Conservation (phyloP, 371 early-diverging fungal genomes). For the Mucor mucedo region DNA sequence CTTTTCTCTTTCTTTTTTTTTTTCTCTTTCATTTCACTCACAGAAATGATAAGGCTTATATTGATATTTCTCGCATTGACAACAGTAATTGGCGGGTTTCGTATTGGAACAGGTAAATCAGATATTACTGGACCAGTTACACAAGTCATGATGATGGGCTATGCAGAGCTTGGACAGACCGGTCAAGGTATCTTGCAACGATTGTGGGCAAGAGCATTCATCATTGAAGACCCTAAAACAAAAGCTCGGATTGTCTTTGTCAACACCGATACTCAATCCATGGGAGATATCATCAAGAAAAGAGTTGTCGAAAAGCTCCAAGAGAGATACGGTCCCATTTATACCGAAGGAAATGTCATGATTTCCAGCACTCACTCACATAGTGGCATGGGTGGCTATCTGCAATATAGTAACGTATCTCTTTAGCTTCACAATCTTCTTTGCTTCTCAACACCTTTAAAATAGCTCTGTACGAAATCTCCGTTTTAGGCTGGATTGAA, state of each 20-base stretch:
- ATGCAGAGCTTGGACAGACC: constrained; percentile 57
- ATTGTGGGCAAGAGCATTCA: constrained; percentile 59
- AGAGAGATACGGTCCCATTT: constrained; percentile 28
- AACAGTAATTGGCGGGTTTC: constrained; percentile 10
- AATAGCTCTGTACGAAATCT: constrained; percentile 42
- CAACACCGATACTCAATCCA: constrained; percentile 56
- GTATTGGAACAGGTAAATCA: constrained; percentile 47
- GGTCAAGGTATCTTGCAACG: constrained; percentile 63
- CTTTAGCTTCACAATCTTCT: background rate
- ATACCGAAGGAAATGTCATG: constrained; percentile 61
- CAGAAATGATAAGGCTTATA: background rate
- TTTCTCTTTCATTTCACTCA: background rate
- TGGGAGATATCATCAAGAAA: constrained; percentile 43
- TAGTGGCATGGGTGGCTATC: constrained; percentile 53
- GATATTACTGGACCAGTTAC: constrained; percentile 55
- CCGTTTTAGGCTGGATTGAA: constrained; percentile 48
- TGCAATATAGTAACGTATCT: constrained; percentile 46
- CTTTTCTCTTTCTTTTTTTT: background rate
- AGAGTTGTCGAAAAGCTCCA: constrained; percentile 40
- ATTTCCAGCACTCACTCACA: constrained; percentile 73
- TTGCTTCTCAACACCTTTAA: background rate
- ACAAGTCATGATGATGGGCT: constrained; percentile 59
- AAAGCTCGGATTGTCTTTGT: constrained; percentile 56
- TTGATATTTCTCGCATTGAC: background rate
- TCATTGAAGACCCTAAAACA: constrained; percentile 35